Conservation (phyloP, 1,284 basidiomycete species). For the Pisolithus thermaeus region DNA sequence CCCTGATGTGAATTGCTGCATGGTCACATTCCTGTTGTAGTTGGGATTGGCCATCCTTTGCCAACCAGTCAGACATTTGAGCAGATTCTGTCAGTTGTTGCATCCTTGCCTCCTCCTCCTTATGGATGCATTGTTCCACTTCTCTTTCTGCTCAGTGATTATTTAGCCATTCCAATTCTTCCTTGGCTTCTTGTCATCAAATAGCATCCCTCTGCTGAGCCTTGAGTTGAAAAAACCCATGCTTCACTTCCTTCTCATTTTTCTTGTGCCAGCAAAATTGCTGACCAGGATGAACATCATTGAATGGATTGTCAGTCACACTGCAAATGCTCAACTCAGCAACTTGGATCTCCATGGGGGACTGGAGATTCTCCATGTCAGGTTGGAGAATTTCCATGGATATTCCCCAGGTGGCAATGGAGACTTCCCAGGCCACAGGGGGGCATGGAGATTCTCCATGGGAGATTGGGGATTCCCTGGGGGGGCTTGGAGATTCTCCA, state of each 20-base stretch:
- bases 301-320: conserved; percentile 94
- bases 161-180: conserved; percentile 91
- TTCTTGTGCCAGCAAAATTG: conserved; percentile 99
- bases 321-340: conserved; percentile 91
- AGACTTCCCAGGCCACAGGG: too few relatives aligned
- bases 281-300: conserved; percentile 92
- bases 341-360: conserved; percentile 39
- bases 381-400: too few relatives aligned
- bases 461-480: too few relatives aligned
- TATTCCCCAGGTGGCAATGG: too few relatives aligned
- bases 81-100: conserved; percentile 87
- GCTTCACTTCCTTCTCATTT: conserved; percentile 89
- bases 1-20: conserved; percentile 90
- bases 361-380: too few relatives aligned
- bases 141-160: conserved; percentile 88
- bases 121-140: conserved; percentile 78
- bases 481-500: too few relatives aligned
- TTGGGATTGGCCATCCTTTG: conserved; percentile 96
- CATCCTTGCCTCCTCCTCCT: conserved; percentile 90
- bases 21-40: conserved; percentile 89
- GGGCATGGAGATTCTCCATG: too few relatives aligned
- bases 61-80: conserved; percentile 97
- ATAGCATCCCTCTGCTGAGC: conserved; percentile 76
- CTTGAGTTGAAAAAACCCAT: conserved; percentile 78
- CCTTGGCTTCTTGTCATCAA: conserved; percentile 85